These are phyloP conservation scores for Syzygium malaccense DNA, from an alignment of 441 rosid genomes.

Conservation along the genomic window DNA sequence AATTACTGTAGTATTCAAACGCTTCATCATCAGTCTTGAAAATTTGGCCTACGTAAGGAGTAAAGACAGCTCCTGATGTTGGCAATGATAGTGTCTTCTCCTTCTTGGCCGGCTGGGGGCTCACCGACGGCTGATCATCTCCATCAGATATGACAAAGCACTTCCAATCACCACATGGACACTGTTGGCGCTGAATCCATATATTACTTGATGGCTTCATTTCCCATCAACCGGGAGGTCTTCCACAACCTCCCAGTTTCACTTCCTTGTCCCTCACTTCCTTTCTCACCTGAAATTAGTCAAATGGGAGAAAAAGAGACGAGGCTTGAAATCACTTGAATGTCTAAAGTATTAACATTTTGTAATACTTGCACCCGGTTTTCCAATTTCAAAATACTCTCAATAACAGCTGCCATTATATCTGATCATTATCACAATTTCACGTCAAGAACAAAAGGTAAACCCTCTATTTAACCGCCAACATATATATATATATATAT, in stretches of 20 bases:
- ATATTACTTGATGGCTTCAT: not conserved
- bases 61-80: not conserved
- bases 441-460: not conserved
- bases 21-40: slow-evolving; percentile 8
- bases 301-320: not conserved
- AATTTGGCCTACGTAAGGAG: slow-evolving; percentile 11
- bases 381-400: not conserved
- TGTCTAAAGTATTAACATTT: not conserved
- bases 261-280: not conserved
- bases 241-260: not conserved
- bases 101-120: not conserved
- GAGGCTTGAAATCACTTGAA: not conserved
- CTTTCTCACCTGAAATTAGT: not conserved
- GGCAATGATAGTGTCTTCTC: not conserved
- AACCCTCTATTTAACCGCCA: not conserved
- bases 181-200: not conserved
- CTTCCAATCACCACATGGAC: not conserved
- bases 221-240: not conserved
- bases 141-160: not conserved
- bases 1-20: slow-evolving; percentile 5
- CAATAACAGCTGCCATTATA: not conserved
- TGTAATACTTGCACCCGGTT: not conserved
- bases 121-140: not conserved
- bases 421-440: not conserved
- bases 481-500: not conserved